These are phyloP conservation scores for Castanea crenata DNA, from an alignment of 306 rosid species.

Conservation along the genomic window DNA sequence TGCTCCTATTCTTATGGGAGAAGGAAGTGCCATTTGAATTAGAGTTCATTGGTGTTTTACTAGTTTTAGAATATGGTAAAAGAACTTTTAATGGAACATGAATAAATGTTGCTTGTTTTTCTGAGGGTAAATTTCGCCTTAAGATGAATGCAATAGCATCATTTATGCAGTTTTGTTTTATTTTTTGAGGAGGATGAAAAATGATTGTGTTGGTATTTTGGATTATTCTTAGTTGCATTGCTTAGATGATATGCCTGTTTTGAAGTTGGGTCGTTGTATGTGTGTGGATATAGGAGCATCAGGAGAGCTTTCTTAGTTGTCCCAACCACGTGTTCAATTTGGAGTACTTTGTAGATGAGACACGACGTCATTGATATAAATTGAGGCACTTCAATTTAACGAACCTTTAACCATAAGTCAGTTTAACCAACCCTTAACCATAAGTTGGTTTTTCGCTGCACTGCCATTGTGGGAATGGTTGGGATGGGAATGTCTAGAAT, in stretches of 20 bases:
- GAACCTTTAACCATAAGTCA: neutral
- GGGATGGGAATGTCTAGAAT: neutral
- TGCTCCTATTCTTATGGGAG: no score
- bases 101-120: neutral
- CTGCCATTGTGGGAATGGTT: slow-evolving; percentile 2
- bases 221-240: neutral
- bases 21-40: no score
- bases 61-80: neutral
- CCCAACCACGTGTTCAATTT: neutral
- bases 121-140: neutral
- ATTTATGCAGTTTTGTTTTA: no score
- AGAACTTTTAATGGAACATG: neutral
- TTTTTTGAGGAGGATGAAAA: neutral
- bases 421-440: slow-evolving; percentile 1
- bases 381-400: neutral
- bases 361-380: neutral
- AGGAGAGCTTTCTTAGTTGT: neutral
- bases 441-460: slow-evolving; percentile 3
- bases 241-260: neutral
- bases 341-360: neutral
- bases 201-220: neutral
- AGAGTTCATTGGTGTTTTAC: neutral
- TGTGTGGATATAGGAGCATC: neutral
- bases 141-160: neutral
- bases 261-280: neutral